Percentiles rank a stretch among this genome's conserved stretches.
phyloP scores from a whole-genome alignment of 441 rosid genomes.

The Dalechampia spathulata region DNA sequence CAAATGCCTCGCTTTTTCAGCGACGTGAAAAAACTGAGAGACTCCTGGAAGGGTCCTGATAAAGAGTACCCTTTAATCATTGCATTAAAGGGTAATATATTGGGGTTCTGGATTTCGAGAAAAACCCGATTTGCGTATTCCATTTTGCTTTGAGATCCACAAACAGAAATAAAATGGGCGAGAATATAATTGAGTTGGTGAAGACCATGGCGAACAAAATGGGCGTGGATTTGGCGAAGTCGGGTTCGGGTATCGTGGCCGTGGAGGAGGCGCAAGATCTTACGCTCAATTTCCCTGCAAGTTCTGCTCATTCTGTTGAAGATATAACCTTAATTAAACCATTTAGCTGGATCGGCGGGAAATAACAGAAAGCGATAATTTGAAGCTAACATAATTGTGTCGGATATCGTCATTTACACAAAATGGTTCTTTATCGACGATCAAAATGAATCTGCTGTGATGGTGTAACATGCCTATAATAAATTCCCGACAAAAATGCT shows the following conservation, averaged over 20 bases:
- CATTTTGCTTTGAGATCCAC: constrained; percentile 45
- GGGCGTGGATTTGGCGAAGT: constrained; percentile 66
- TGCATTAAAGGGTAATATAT: constrained; percentile 54
- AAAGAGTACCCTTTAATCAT: constrained; percentile 68
- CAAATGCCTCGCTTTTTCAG: constrained; percentile 53
- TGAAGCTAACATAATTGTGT: no score
- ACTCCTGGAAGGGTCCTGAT: constrained; percentile 39
- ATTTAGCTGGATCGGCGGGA: not conserved
- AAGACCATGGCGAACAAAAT: constrained; percentile 61
- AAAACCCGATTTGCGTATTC: constrained; percentile 49
- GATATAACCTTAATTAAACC: not conserved
- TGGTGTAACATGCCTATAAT: no score
- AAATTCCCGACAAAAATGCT: no score
- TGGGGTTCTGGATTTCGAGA: constrained; percentile 45
- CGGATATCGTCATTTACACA: no score
- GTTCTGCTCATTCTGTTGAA: constrained; percentile 16
- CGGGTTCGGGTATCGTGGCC: constrained; percentile 47
- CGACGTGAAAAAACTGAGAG: constrained; percentile 37
- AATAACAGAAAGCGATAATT: no score
- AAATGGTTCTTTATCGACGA: no score
- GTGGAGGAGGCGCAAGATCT: constrained; percentile 65
- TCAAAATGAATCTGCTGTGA: no score
- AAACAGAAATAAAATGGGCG: constrained; percentile 67
- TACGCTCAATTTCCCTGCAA: constrained; percentile 40
- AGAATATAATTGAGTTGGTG: constrained; percentile 50